Conservation (phyloP, 305 asterid genomes). For the Solanum hybrid region DNA sequence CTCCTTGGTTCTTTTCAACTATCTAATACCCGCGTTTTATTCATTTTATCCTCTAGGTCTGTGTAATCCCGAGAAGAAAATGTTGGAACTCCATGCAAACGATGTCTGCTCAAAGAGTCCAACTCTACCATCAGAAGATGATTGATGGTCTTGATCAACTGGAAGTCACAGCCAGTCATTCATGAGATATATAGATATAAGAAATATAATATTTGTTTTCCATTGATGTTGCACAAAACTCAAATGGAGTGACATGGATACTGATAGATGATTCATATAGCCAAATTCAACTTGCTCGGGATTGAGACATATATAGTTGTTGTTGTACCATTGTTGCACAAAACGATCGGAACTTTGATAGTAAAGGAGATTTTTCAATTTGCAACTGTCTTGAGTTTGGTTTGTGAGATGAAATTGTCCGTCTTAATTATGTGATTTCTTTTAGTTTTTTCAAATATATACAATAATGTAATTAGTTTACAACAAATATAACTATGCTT, state of each 20-base stretch:
- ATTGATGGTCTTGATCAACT: slow-evolving; percentile 11
- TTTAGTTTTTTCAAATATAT: too few relatives aligned
- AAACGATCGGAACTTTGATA: not conserved
- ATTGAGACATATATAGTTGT: not conserved
- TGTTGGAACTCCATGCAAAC: slow-evolving; percentile 75
- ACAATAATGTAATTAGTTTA: too few relatives aligned
- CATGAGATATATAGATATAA: not conserved
- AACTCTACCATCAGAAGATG: slow-evolving; percentile 59
- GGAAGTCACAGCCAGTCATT: not conserved
- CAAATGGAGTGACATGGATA: not conserved
- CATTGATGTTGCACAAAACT: not conserved
- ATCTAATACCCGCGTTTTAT: not conserved
- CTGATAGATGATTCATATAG: not conserved
- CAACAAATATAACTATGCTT: not conserved
- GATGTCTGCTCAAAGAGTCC: slow-evolving; percentile 77
- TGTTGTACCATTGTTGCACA: not conserved
- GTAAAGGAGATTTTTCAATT: not conserved
- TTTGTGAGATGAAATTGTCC: not conserved
- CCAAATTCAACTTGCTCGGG: not conserved
- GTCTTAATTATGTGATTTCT: not conserved
- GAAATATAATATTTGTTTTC: not conserved
- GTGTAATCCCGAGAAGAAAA: slow-evolving; percentile 82
- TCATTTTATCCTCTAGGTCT: slow-evolving; percentile 43
- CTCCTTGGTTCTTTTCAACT: not conserved
- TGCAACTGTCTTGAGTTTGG: not conserved